These are phyloP conservation scores for Trichocladium antarcticum DNA, from an alignment of 495 filamentous ascomycete genomes.

Conservation along the genomic window DNA sequence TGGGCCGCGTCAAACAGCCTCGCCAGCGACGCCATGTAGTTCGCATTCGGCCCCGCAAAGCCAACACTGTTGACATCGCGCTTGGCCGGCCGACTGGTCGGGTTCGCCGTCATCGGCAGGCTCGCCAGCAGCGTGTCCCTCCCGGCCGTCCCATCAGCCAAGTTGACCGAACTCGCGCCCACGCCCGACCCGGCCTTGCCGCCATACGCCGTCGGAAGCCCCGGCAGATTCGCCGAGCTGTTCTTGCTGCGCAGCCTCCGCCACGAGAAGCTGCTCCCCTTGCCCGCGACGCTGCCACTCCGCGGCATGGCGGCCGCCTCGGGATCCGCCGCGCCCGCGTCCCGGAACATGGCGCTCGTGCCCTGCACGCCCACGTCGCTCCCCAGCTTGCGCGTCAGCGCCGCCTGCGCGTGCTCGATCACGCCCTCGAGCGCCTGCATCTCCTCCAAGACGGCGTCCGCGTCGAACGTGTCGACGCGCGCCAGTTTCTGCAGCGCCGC, in stretches of 20 bases:
- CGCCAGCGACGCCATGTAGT: conserved; percentile 85
- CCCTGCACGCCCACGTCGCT: conserved; percentile 79
- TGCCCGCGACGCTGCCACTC: conserved; percentile 49
- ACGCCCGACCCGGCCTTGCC: conserved; percentile 26
- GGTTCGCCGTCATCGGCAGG: conserved; percentile 69
- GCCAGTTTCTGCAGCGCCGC: conserved; percentile 77
- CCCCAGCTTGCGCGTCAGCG: conserved; percentile 72
- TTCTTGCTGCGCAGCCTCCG: conserved; percentile 81
- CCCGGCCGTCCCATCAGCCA: conserved; percentile 39
- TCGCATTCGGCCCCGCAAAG: conserved; percentile 72
- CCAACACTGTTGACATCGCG: conserved; percentile 56
- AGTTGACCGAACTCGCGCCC: conserved; percentile 15
- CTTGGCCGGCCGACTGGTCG: conserved; percentile 48
- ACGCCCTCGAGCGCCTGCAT: conserved; percentile 87
- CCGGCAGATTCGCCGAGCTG: conserved; percentile 44
- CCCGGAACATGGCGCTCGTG: conserved; percentile 54
- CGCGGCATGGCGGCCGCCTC: conserved; percentile 31
- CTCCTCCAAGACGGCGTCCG: conserved; percentile 84
- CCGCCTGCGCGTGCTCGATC: conserved; percentile 71
- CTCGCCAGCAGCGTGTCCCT: conserved; percentile 56
- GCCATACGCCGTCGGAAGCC: conserved; percentile 38
- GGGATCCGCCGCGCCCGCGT: conserved; percentile 30
- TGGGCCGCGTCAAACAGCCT: conserved; percentile 90
- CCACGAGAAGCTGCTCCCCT: conserved; percentile 67
- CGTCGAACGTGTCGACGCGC: conserved; percentile 75